These are phyloP conservation scores for Neurospora sp. DNA, from an alignment of 495 filamentous ascomycete genomes.

Conservation along the genomic window DNA sequence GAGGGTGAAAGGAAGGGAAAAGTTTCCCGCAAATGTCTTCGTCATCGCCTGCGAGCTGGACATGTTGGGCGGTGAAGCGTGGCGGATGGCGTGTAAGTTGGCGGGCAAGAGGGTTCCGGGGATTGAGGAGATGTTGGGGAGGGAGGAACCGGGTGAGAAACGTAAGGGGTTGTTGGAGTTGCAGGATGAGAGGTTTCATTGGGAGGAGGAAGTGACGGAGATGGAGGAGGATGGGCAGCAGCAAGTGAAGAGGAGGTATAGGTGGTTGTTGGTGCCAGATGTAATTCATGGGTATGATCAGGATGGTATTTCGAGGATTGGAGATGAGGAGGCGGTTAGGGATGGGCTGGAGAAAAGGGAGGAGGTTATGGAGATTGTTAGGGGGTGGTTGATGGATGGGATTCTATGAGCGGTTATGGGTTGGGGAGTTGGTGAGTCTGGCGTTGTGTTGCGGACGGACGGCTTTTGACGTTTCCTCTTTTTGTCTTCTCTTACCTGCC, in stretches of 20 bases:
- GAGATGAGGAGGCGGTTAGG: slow-evolving; percentile 10
- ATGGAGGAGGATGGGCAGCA: slow-evolving; percentile 5
- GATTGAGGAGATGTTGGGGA: slow-evolving; percentile 6
- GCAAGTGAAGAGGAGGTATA: slow-evolving; percentile 7
- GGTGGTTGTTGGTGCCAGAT: slow-evolving; percentile 33
- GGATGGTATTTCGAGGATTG: background rate
- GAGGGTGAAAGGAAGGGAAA: slow-evolving; percentile 1
- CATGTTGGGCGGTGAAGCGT: slow-evolving; percentile 24
- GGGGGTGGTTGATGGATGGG: slow-evolving; percentile 23
- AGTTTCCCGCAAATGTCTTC: slow-evolving; percentile 27
- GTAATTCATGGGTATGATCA: slow-evolving; percentile 31
- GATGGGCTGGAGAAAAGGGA: slow-evolving; percentile 25
- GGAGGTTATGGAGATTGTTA: slow-evolving; percentile 22
- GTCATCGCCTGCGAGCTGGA: slow-evolving; percentile 46
- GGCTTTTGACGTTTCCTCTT: background rate
- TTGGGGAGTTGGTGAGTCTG: background rate
- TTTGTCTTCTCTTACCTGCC: background rate
- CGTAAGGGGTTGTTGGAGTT: slow-evolving; percentile 10
- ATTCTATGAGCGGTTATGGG: background rate
- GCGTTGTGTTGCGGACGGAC: background rate
- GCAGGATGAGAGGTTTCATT: slow-evolving; percentile 23
- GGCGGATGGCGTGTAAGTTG: slow-evolving; percentile 25
- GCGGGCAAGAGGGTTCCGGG: slow-evolving; percentile 14
- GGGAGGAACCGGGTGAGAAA: background rate
- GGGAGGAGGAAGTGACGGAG: slow-evolving; percentile 18